Evolutionary conservation across 108 stramenopile genomes (phyloP).

Genomic region (Hondaea fermentalgiana): DNA sequence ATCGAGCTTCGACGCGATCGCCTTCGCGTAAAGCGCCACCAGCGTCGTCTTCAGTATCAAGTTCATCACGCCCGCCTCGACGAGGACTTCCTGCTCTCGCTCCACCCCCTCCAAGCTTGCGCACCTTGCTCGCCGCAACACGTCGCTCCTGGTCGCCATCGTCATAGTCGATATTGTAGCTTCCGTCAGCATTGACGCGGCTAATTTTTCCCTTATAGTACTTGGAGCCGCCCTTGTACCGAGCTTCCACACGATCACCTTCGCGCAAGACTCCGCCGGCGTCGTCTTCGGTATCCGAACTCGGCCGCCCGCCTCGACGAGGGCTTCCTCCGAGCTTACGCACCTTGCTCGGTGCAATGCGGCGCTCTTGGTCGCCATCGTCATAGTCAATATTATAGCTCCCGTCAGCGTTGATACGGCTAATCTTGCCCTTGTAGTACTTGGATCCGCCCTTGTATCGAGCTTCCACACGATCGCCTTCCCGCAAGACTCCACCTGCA

Average conservation of each 20-base stretch:
- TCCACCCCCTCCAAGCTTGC: neutral
- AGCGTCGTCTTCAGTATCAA: too few relatives aligned
- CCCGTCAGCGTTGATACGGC: constrained; percentile 23
- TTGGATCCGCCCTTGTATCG: constrained; percentile 33
- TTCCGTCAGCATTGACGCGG: constrained; percentile 2
- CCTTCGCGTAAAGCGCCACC: constrained; percentile 11
- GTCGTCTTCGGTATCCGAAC: neutral
- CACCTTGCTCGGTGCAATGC: neutral
- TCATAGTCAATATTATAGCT: constrained; percentile 43
- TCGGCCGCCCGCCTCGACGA: neutral
- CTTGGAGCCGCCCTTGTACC: constrained; percentile 19
- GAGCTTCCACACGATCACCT: constrained; percentile 25
- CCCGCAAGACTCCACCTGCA: neutral
- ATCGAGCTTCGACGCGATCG: constrained; percentile 36
- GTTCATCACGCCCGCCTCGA: neutral
- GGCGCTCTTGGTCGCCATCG: neutral
- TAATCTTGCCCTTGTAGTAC: constrained; percentile 41
- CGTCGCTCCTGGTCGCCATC: constrained; percentile 10
- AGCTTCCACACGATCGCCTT: constrained; percentile 39
- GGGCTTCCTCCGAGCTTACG: neutral
- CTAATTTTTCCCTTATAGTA: neutral
- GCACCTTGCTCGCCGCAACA: neutral
- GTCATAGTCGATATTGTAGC: constrained; percentile 15
- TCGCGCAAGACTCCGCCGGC: neutral
- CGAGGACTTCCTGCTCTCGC: neutral